Evolutionary conservation across 2,329 filamentous ascomycete species (phyloP).

Genomic region (Penicillium sp.): DNA sequence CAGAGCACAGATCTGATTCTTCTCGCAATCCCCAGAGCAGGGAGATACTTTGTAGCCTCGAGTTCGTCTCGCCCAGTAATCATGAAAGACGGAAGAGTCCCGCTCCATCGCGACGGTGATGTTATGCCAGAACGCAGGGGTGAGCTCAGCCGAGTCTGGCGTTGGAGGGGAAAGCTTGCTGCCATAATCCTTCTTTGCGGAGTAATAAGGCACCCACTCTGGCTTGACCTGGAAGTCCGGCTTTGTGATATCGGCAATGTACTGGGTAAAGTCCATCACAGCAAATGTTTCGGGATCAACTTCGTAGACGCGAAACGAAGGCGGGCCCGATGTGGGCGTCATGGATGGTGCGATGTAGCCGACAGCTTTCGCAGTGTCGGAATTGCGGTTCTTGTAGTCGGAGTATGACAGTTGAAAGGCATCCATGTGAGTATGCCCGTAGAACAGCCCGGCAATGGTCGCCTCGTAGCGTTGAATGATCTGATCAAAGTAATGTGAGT

Average conservation of each 20-base stretch:
- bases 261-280: conserved; percentile 50
- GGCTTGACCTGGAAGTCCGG: conserved; percentile 44
- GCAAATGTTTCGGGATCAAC: conserved; percentile 54
- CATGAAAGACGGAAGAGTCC: conserved; percentile 41
- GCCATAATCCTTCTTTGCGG: conserved; percentile 51
- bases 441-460: conserved; percentile 53
- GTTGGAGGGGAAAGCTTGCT: conserved; percentile 40
- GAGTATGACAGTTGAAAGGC: conserved; percentile 53
- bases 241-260: conserved; percentile 49
- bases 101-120: conserved; percentile 47
- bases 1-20: conserved; percentile 47
- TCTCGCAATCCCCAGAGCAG: conserved; percentile 43
- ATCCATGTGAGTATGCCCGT: conserved; percentile 53
- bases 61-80: conserved; percentile 45
- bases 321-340: conserved; percentile 51
- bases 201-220: conserved; percentile 53
- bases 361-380: conserved; percentile 43
- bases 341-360: conserved; percentile 52
- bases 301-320: conserved; percentile 54
- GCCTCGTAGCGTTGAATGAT: conserved; percentile 50
- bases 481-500: conserved; percentile 49
- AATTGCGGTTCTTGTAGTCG: conserved; percentile 40
- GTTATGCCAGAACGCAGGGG: conserved; percentile 55
- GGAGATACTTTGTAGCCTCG: conserved; percentile 41
- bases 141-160: conserved; percentile 43